phyloP scores from a whole-genome alignment of 2,329 filamentous ascomycete species.

The Basipetospora chlamydospora region DNA sequence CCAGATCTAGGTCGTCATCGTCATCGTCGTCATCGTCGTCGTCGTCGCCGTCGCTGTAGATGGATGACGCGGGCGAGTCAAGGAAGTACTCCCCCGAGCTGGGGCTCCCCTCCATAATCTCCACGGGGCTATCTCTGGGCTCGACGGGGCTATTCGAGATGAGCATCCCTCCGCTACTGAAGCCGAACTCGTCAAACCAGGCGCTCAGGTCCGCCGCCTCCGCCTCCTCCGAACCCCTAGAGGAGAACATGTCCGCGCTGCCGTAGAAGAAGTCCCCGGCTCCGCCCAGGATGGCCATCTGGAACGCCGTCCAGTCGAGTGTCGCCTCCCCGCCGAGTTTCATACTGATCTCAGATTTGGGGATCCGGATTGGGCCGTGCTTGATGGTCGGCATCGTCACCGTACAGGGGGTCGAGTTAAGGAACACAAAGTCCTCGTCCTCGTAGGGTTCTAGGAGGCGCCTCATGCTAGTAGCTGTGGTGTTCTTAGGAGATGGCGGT shows the following conservation, averaged over 20 bases:
- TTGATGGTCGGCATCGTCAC: slow-evolving; percentile 32
- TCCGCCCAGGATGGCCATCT: slow-evolving; percentile 47
- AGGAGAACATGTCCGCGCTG: slow-evolving; percentile 21
- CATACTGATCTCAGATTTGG: slow-evolving; percentile 25
- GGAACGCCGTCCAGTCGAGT: slow-evolving; percentile 50
- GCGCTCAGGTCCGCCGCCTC: slow-evolving; percentile 31
- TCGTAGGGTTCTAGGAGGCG: slow-evolving; percentile 14
- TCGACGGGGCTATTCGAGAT: slow-evolving; percentile 4
- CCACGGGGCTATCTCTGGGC: no score
- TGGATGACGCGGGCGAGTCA: no score
- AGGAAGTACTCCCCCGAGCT: no score
- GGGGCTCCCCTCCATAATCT: no score
- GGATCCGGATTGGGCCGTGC: slow-evolving; percentile 41
- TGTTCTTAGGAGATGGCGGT: background rate
- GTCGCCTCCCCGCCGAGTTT: slow-evolving; percentile 16
- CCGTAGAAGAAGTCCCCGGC: slow-evolving; percentile 36
- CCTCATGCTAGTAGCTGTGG: background rate
- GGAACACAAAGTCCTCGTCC: slow-evolving; percentile 31
- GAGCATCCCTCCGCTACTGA: slow-evolving; percentile 16
- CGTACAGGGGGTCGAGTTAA: slow-evolving; percentile 33
- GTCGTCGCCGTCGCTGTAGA: no score
- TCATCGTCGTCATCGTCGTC: no score
- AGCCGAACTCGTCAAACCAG: slow-evolving; percentile 38
- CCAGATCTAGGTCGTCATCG: no score
- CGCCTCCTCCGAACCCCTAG: slow-evolving; percentile 23